Percentiles rank a stretch among this genome's conserved stretches.
Conservation (phyloP, 73 alveolate species). For the Tetrahymena thermophila region DNA sequence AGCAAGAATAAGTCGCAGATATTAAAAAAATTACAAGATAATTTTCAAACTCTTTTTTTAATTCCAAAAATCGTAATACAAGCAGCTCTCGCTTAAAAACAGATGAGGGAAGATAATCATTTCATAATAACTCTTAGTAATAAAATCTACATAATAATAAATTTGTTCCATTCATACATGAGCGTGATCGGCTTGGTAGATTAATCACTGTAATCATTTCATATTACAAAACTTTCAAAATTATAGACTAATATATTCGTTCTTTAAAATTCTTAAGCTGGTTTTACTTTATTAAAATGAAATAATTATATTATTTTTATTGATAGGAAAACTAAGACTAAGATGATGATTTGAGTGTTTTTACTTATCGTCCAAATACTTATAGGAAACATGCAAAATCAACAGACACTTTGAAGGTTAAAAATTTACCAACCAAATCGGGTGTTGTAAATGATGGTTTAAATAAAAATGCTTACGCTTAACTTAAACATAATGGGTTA, state of each 20-base stretch:
- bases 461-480: neutral
- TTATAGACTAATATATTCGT: neutral
- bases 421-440: neutral
- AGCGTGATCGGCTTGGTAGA: neutral
- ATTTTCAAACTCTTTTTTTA: neutral
- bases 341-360: neutral
- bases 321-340: neutral
- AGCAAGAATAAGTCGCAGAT: neutral
- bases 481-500: neutral
- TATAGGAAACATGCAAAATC: neutral
- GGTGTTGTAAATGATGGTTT: neutral
- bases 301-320: neutral
- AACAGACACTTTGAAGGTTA: neutral
- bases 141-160: neutral
- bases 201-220: neutral
- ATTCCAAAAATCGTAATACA: neutral
- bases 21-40: neutral
- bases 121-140: neutral
- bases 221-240: neutral
- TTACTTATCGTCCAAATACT: neutral
- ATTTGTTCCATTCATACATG: neutral
- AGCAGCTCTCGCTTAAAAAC: neutral
- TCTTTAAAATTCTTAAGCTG: neutral
- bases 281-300: neutral
- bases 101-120: neutral